Base-by-base conservation (phyloP, 2,329 filamentous ascomycete genomes). In the Nemania bipapillata region DNA sequence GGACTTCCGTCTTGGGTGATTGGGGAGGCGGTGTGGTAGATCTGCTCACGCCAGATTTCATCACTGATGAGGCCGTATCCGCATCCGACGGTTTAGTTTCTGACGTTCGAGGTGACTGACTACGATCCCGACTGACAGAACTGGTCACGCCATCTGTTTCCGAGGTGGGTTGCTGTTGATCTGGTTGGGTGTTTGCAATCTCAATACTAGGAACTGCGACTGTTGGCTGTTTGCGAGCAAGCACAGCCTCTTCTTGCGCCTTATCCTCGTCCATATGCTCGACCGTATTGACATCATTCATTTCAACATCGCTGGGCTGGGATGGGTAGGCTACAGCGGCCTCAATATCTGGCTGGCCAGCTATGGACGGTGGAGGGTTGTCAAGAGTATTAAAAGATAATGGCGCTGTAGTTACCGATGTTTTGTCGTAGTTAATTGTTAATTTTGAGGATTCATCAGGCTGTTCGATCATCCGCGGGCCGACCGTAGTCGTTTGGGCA, bases 1-100 rank as follows among this genome's bases (percentile, higher is more conserved):
- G 94, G 11, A 96, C 87, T 7, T 92, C 89, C 0, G 90, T 94
- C 73, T 90, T 92, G 66, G 85, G 84, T 0, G 75, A 76, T 1
- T 79, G 76, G 0, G 79, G 74, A 17, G 77, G 74, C 1, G 80
- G 79, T 2, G 81, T 80, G 1, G 70, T 73, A n/a, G 80, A 81
- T 68, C 77, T 75, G 54, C 79, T 81, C 0, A 68, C 70, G 12
- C 78, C 76, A 2, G 77, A 76, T 32, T 80, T 77, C n/a, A 81
- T 79, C 1, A 76, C 73, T 4, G 81, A 81, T 5, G 80, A 80
- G 3, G 79, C 76, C 1, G 81, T 83, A 54, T 86, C 85, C 1
- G 81, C 74, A 11, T 87, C 86, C 0, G 84, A 85, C 0, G 82
- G 83, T 53, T 85, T 87, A 0, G 83, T 85, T 63, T 87, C 85